Conservation (phyloP, 345 rosid species). For the Eucalyptus cloeziana region DNA sequence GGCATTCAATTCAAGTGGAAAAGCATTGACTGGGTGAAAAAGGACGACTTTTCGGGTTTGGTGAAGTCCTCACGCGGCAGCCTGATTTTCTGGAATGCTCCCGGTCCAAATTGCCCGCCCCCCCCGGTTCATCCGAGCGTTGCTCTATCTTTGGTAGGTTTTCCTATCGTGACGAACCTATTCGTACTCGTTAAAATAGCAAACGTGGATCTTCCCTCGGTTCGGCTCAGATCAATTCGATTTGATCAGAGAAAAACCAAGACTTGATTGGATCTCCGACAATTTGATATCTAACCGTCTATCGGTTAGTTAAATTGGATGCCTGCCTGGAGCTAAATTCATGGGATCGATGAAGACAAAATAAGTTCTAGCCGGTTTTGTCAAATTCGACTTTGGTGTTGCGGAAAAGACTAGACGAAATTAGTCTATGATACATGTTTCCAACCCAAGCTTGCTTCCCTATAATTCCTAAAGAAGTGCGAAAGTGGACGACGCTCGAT, state of each 20-base stretch:
- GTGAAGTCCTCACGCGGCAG: not conserved
- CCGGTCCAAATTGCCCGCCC: not conserved
- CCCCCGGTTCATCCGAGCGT: not conserved
- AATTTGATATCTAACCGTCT: not conserved
- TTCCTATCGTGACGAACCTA: not conserved
- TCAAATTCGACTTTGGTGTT: not conserved
- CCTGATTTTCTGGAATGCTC: not conserved
- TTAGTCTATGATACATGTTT: not conserved
- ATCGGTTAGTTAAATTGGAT: not conserved
- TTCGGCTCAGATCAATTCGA: not conserved
- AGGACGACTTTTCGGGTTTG: not conserved
- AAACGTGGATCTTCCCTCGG: not conserved
- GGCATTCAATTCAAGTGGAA: not conserved
- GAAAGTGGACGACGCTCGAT: not conserved
- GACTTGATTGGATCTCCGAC: not conserved
- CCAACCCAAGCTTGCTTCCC: not conserved
- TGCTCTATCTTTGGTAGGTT: not conserved
- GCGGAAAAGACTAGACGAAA: not conserved
- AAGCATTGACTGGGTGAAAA: not conserved
- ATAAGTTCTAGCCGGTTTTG: not conserved
- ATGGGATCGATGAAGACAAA: not conserved
- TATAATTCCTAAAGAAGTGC: not conserved
- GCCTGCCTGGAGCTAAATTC: not conserved
- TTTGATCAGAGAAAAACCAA: not conserved
- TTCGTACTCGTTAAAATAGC: not conserved